Evolutionary conservation across 805 yeast species (phyloP), one percentile per base, ranked within the genome.

Genomic region (Sugiyamaella qingdaonensis): DNA sequence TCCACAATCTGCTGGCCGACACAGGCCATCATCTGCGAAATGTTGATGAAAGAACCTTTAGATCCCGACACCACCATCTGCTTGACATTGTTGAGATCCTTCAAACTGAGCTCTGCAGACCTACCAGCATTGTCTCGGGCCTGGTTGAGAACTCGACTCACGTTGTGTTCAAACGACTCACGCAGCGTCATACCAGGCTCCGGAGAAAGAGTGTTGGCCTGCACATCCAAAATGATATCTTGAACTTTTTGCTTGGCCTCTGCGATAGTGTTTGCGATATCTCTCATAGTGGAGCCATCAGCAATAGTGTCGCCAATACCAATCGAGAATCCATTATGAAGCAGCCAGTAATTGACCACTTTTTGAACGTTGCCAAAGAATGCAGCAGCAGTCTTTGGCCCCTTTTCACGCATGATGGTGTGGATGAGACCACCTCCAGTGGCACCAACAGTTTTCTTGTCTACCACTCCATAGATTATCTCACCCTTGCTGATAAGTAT

Each of bases 251-350:
- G 81, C 71, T 95, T 95, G 13, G 99, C 99, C 56, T 84, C 88
- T 49, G 88, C 84, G 70, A 94, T 94, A 2, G 98, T 92, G 54
- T 86, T 85, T 1, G 98, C 94, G 63, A 94, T 91, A 61, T 85
- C 86, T 61, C 84, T 83, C 96, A 94, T 95, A 41, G 99, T 94
- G 31, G 81, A 84, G n/a, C 91, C 82, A 76, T 95, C 99, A 47
- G 99, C 99, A 75, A 94, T 95, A 2, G 99, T 94, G 73, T 94
- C 99, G 78, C 99, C 99, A 72, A 94, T 94, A 80, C 99, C 99
- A 63, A 95, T 95, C 10, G 98, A 92, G 74, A 94, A 94, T 56
- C 99, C 98, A 64, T 88, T 88, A 68, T 95, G 99, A 51, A 94
- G 78, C 56, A 94, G 78, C 99, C 99, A 94, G 70, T 79, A 94